Percentiles rank a stretch among this genome's conserved stretches.
Evolutionary conservation across 106 monocot species (phyloP).

Genomic region (Acorus gramineus): DNA sequence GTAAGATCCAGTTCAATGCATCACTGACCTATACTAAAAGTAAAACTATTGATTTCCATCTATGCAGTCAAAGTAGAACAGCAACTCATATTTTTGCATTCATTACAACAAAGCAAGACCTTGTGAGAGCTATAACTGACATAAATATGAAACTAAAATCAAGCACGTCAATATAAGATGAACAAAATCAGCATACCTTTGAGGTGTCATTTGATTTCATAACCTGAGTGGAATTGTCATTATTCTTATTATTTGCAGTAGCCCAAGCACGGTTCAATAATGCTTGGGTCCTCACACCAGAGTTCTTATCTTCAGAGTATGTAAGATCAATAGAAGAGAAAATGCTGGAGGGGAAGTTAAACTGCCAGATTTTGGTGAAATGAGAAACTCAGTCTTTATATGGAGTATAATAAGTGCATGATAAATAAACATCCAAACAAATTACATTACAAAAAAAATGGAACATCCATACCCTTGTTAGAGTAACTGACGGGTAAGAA

Average conservation of each 20-base stretch:
- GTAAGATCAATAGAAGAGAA: slow-evolving; percentile 14
- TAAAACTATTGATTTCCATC: too few species aligned
- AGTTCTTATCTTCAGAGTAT: slow-evolving; percentile 62
- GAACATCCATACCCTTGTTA: slow-evolving; percentile 44
- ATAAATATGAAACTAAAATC: too few species aligned
- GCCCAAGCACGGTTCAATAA: slow-evolving; percentile 55
- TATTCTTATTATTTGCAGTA: slow-evolving; percentile 12
- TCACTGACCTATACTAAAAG: too few species aligned
- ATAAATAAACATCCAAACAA: too few species aligned
- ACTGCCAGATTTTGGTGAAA: slow-evolving; percentile 27
- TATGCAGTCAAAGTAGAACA: too few species aligned
- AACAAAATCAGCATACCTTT: slow-evolving; percentile 11
- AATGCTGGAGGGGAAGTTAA: slow-evolving; percentile 59
- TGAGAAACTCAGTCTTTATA: not conserved
- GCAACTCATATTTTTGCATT: too few species aligned
- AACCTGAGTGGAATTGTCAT: not conserved
- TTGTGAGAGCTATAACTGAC: too few species aligned
- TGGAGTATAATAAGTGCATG: not conserved
- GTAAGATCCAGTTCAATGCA: too few species aligned
- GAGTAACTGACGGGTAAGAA: slow-evolving; percentile 45
- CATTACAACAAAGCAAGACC: too few species aligned
- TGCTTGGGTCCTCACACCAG: slow-evolving; percentile 44
- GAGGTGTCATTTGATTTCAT: slow-evolving; percentile 2
- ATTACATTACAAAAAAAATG: not conserved
- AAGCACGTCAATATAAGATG: too few species aligned